These are phyloP conservation scores for Candida arabinofermentans DNA, from an alignment of 805 yeast genomes.

Conservation along the genomic window DNA sequence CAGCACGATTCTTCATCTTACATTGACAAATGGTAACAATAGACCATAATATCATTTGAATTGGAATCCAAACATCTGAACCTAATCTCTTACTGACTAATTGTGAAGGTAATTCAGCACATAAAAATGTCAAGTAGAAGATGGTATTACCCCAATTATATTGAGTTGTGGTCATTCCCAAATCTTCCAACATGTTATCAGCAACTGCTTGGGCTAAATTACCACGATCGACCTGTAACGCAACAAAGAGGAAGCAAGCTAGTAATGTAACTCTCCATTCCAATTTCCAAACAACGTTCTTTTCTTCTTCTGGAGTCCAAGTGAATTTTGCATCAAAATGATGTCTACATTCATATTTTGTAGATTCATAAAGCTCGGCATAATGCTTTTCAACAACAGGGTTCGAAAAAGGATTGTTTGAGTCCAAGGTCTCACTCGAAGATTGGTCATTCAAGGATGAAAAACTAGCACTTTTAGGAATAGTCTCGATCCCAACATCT, in stretches of 20 bases:
- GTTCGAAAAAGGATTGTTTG: conserved; percentile 37
- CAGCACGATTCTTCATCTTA: conserved; percentile 35
- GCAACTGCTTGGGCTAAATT: conserved; percentile 53
- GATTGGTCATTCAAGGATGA: neutral
- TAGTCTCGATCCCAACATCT: neutral
- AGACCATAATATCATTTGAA: conserved; percentile 55
- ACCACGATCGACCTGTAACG: conserved; percentile 55
- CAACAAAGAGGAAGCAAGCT: conserved; percentile 57
- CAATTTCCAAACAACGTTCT: conserved; percentile 42
- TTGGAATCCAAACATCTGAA: conserved; percentile 59
- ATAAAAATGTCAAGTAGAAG: conserved; percentile 46
- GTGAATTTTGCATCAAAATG: conserved; percentile 54
- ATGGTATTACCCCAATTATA: conserved; percentile 58
- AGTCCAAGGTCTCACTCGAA: neutral
- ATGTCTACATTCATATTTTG: conserved; percentile 51
- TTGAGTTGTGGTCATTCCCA: conserved; percentile 50
- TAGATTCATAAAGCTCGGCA: conserved; percentile 39
- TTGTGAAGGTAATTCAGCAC: conserved; percentile 64
- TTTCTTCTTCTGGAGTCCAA: conserved; percentile 54
- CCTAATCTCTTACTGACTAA: conserved; percentile 61
- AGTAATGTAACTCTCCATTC: conserved; percentile 54
- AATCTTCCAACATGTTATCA: conserved; percentile 50
- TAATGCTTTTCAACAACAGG: conserved; percentile 46
- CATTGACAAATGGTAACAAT: conserved; percentile 51
- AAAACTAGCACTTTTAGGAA: neutral